These are phyloP conservation scores for Plectranthus barbatus DNA, from an alignment of 257 asterid genomes.

Conservation along the genomic window DNA sequence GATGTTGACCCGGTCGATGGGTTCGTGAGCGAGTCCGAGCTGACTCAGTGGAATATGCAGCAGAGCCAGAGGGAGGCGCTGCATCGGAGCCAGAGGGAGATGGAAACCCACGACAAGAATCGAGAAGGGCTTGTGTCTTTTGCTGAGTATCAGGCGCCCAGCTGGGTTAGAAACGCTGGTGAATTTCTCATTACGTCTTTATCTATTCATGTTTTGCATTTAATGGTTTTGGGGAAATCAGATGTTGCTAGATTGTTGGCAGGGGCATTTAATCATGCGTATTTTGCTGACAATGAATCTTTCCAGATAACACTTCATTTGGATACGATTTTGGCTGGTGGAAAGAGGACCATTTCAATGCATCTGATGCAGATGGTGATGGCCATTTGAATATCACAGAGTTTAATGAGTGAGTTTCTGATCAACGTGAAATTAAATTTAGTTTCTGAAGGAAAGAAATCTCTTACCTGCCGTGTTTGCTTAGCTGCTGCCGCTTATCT, in stretches of 20 bases:
- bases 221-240: background rate
- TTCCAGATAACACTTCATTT: slow-evolving; percentile 49
- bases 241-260: background rate
- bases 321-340: slow-evolving; percentile 93
- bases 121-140: slow-evolving; percentile 68
- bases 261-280: background rate
- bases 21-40: slow-evolving; percentile 54
- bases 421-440: too few species aligned
- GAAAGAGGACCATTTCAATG: slow-evolving; percentile 92
- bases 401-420: slow-evolving; percentile 68
- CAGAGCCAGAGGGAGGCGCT: slow-evolving; percentile 59
- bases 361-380: slow-evolving; percentile 86
- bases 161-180: slow-evolving; percentile 61
- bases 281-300: background rate
- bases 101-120: slow-evolving; percentile 71
- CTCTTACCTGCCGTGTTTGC: background rate
- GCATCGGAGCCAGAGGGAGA: slow-evolving; percentile 73
- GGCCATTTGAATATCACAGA: slow-evolving; percentile 74
- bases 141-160: slow-evolving; percentile 81
- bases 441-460: background rate
- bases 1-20: slow-evolving; percentile 71
- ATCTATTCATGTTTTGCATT: background rate
- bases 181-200: background rate
- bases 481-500: slow-evolving; percentile 5
- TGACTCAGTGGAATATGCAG: slow-evolving; percentile 64